Evolutionary conservation across 2,329 filamentous ascomycete genomes (phyloP).

Genomic region (Aspergillus sp.): DNA sequence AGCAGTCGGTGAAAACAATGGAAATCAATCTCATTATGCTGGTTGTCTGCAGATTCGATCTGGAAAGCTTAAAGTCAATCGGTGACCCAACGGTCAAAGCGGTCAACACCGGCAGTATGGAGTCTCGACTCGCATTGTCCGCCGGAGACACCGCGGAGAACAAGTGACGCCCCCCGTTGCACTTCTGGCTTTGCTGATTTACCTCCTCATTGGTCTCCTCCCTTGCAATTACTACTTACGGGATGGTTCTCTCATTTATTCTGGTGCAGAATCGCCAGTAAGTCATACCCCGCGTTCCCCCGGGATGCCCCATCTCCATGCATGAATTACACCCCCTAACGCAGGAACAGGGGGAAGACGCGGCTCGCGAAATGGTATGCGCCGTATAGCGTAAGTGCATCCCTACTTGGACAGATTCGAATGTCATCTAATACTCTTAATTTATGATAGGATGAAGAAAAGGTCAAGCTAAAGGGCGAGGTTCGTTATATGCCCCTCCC

Average conservation of each 20-base stretch:
- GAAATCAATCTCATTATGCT: background rate
- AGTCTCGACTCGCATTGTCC: slow-evolving; percentile 27
- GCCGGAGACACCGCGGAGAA: slow-evolving; percentile 29
- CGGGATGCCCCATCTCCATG: background rate
- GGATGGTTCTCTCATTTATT: slow-evolving; percentile 77
- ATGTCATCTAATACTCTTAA: background rate
- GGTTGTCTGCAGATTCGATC: background rate
- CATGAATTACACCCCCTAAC: slow-evolving; percentile 22
- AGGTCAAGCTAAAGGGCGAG: slow-evolving; percentile 98
- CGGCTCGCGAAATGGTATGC: slow-evolving; percentile 98
- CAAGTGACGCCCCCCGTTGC: background rate
- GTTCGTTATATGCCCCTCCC: slow-evolving; percentile 48
- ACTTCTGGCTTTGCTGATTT: background rate
- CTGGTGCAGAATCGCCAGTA: slow-evolving; percentile 88
- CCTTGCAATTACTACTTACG: slow-evolving; percentile 7
- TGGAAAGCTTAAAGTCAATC: background rate
- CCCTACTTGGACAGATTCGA: background rate
- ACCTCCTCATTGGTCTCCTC: background rate
- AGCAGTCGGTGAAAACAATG: too few relatives aligned
- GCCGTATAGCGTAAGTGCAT: slow-evolving; percentile 72
- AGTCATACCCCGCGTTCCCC: slow-evolving; percentile 18
- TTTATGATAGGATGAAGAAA: slow-evolving; percentile 76
- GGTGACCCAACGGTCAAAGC: slow-evolving; percentile 17
- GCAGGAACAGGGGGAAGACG: slow-evolving; percentile 79
- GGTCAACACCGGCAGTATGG: slow-evolving; percentile 33